These are phyloP conservation scores for Nothophoma quercina DNA, from an alignment of 2,329 filamentous ascomycete species.

Conservation along the genomic window DNA sequence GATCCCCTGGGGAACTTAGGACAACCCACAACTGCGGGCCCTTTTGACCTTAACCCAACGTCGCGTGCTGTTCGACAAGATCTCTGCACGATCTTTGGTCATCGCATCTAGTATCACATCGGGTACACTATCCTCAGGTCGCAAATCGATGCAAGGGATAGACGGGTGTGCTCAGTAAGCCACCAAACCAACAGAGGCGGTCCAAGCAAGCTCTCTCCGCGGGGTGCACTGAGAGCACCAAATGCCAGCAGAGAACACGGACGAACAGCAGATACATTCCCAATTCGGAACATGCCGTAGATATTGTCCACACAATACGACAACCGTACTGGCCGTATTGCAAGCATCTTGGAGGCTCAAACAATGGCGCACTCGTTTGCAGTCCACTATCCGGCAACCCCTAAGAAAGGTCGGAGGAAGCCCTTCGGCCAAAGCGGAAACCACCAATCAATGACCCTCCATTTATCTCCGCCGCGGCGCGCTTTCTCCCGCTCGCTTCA, in stretches of 20 bases:
- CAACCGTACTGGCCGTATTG: slow-evolving; percentile 6
- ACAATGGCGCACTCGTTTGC: not conserved
- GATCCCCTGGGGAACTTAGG: slow-evolving; percentile 8
- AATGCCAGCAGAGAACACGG: not conserved
- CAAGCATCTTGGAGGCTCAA: not conserved
- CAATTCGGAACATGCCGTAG: not conserved
- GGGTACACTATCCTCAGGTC: not conserved
- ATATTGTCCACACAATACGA: not conserved
- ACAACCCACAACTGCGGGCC: not conserved
- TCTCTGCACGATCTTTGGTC: not conserved
- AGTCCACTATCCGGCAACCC: not conserved
- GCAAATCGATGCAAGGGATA: no score
- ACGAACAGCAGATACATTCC: not conserved
- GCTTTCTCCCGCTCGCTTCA: slow-evolving; percentile 4
- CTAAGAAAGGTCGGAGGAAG: not conserved
- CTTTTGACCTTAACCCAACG: not conserved
- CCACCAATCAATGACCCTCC: slow-evolving; percentile 12
- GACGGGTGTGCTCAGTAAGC: no score
- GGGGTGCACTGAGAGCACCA: not conserved
- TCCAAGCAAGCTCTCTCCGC: not conserved
- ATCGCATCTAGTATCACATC: not conserved
- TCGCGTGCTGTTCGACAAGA: not conserved
- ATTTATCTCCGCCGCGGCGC: slow-evolving; percentile 10
- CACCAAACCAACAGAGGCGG: not conserved
- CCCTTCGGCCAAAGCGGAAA: no score